phyloP scores from a whole-genome alignment of 106 monocot genomes.

The Apostasia shenzhenica region DNA sequence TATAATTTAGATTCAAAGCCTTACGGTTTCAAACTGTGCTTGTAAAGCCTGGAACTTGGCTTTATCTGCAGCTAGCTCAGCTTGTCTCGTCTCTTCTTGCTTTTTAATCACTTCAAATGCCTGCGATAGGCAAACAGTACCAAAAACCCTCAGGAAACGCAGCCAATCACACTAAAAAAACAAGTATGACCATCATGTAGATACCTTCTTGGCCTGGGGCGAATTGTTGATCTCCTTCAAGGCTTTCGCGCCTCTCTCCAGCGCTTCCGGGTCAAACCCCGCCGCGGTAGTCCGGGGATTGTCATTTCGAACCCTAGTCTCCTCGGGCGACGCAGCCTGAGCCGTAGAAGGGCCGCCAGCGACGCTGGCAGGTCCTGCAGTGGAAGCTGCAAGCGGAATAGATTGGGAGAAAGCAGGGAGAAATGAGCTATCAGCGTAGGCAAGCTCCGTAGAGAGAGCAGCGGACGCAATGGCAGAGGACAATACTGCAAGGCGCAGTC shows the following conservation, averaged over 20 bases:
- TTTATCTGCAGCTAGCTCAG: conserved; percentile 49
- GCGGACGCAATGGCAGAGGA: conserved; percentile 33
- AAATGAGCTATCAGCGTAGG: conserved; percentile 46
- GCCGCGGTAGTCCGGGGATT: conserved; percentile 78
- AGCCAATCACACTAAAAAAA: conserved; percentile 8
- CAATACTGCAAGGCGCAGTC: conserved; percentile 13
- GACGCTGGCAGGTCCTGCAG: neutral
- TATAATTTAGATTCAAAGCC: conserved; percentile 6
- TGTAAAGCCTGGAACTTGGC: conserved; percentile 59
- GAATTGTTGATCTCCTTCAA: conserved; percentile 63
- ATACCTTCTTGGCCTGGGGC: conserved; percentile 70
- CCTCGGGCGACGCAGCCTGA: conserved; percentile 4
- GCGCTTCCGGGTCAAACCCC: conserved; percentile 89
- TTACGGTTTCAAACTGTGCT: conserved; percentile 78
- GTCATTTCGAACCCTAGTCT: conserved; percentile 45
- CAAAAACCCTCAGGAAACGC: neutral
- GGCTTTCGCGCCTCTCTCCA: conserved; percentile 76
- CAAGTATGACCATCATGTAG: neutral
- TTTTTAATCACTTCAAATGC: conserved; percentile 82
- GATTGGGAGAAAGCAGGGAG: conserved; percentile 23
- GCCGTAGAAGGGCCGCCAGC: conserved; percentile 5
- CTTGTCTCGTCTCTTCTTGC: conserved; percentile 79
- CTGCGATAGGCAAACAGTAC: conserved; percentile 18
- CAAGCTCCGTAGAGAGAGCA: conserved; percentile 27
- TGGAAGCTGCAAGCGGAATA: conserved; percentile 4